Base-by-base conservation (phyloP, 148 eudicot species). In the Chenopodium formosanum region DNA sequence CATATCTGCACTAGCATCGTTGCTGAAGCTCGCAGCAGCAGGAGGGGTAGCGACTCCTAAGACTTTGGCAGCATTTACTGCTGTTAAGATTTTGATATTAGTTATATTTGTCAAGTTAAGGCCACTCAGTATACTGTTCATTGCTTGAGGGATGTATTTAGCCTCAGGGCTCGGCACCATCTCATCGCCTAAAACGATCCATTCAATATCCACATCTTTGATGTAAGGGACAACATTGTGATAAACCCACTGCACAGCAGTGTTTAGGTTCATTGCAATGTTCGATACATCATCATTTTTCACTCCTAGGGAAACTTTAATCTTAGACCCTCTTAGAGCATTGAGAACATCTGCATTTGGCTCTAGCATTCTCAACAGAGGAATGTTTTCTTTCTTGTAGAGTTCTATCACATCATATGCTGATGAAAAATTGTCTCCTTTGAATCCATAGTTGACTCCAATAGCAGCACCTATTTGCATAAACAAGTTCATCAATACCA, bases 171-270 rank as follows among this genome's bases (percentile, higher is more conserved):
- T 76, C 0, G 87, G 82, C 53, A 81, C 84, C 48, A 82, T 53
- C 50, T 85, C 87, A 20, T 82, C 78, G 64, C 87, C 87, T 14
- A 85, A 29, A 7, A 78, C n/a, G 27, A 85, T 73, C 81, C 78
- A 85, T 13, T 66, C 70, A 13, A 81, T 73, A 19, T 58, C 31
- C 5, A 85, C 78, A 0, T 82, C 79, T 4, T 46, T 46, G 7
- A 27, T 32, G 23, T 67, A 82, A 27, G 82, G 84, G 20, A 60
- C 74, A 1, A 81, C 44, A n/a, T 78, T 78, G 7, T 37, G n/a
- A 2, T 40, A 60, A 2, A 85, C 84, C 87, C 87, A 85, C 13
- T 14, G 2, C 13, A 0, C 17, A 19, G 84, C 85, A 7, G 74
- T 27, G 22, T 75, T 63, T 7, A 16, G 6, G 68, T 79, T 66